These are phyloP conservation scores for Fusarium kyushuense DNA, from an alignment of 2,329 filamentous ascomycete species.

Conservation along the genomic window DNA sequence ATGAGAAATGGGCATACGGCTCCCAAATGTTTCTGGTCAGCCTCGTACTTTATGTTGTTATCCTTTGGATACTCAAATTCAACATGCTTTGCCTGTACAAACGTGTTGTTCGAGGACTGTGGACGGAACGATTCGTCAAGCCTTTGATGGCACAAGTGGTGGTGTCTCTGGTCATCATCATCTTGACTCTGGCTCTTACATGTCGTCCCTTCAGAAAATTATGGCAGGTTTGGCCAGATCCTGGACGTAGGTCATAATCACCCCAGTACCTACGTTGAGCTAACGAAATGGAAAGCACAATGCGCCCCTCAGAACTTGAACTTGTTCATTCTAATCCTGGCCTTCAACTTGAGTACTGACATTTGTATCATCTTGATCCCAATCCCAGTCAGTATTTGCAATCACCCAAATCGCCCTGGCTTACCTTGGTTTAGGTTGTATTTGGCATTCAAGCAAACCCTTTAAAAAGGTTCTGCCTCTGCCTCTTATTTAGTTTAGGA, in stretches of 20 bases:
- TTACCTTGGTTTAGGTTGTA: conserved; percentile 39
- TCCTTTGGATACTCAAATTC: conserved; percentile 57
- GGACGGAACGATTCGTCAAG: conserved; percentile 53
- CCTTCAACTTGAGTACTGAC: conserved; percentile 52
- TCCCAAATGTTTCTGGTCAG: conserved; percentile 55
- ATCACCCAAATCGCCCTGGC: rapidly evolving
- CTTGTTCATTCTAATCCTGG: conserved; percentile 51
- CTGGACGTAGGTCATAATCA: conserved; percentile 49
- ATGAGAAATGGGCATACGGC: conserved; percentile 47
- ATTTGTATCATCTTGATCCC: conserved; percentile 53
- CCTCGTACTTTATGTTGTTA: conserved; percentile 50
- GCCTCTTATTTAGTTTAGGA: conserved; percentile 51
- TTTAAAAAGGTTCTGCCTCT: conserved; percentile 48
- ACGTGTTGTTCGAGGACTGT: conserved; percentile 52
- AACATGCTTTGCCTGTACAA: conserved; percentile 58
- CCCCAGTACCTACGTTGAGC: not conserved
- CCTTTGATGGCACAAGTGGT: conserved; percentile 51
- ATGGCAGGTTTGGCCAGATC: conserved; percentile 55
- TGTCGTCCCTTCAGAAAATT: conserved; percentile 52
- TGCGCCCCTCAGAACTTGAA: conserved; percentile 51
- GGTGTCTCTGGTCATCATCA: conserved; percentile 44
- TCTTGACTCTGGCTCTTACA: conserved; percentile 46
- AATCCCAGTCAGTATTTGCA: conserved; percentile 44
- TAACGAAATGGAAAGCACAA: conserved; percentile 5
- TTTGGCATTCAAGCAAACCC: conserved; percentile 47